Evolutionary conservation across 148 eudicot species (phyloP).

Genomic region (Rhododendron kiyosumense): DNA sequence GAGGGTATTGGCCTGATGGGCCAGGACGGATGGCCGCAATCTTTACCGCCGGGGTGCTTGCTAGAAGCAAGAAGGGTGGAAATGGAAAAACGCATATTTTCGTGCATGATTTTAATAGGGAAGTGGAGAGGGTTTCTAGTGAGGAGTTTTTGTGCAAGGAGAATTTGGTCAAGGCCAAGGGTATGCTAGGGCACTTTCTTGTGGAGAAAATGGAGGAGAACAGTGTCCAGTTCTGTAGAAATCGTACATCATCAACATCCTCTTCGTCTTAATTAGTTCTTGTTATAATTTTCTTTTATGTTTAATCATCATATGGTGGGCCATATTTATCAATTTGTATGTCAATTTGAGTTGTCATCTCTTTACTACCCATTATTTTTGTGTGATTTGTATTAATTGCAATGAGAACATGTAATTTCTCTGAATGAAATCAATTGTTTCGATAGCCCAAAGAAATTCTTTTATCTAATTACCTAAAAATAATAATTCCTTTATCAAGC

Average conservation of each 20-base stretch:
- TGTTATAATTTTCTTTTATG: background rate
- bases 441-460: background rate
- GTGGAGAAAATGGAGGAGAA: slow-evolving; percentile 54
- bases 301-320: background rate
- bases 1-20: slow-evolving; percentile 73
- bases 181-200: slow-evolving; percentile 58
- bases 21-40: slow-evolving; percentile 72
- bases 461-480: background rate
- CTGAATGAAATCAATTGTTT: background rate
- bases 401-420: background rate
- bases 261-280: background rate
- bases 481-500: background rate
- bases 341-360: background rate
- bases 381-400: background rate
- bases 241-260: slow-evolving; percentile 10
- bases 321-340: background rate
- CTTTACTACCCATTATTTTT: background rate
- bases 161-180: slow-evolving; percentile 61
- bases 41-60: slow-evolving; percentile 64
- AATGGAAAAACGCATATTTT: slow-evolving; percentile 56
- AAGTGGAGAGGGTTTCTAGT: slow-evolving; percentile 40
- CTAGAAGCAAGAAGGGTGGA: slow-evolving; percentile 58
- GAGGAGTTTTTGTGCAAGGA: slow-evolving; percentile 71
- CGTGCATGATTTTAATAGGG: slow-evolving; percentile 56
- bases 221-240: slow-evolving; percentile 46